Base-by-base conservation (phyloP, 2,329 filamentous ascomycete genomes). In the Alternaria sp. region DNA sequence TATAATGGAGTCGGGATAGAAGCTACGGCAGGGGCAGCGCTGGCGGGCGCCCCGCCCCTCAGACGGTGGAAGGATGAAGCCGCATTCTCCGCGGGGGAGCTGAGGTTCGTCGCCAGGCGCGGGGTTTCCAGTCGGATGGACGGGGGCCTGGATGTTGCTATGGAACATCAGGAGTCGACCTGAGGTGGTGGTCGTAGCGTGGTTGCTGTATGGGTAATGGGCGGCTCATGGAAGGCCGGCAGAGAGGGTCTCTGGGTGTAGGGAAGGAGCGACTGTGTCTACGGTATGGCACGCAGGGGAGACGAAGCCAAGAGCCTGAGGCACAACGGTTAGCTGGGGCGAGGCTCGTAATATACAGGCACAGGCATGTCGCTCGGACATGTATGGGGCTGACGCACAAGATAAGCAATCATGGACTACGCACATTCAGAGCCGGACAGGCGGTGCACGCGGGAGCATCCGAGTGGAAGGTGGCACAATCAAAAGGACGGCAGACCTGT, bases 11-110 rank as follows among this genome's bases (percentile, higher is more conserved):
- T 79, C 76, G 5, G 81, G 81, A 12, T 78, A 80, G 74, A 82
- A 84, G 68, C 77, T 79, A 54, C 82, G 81, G 62, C 82, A 84
- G n/a, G 77, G 67, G 68, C 82, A 84, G 61, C 79, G 79, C 69
- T 83, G 74, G 32, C 76, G 74, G 36, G 68, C 57, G 57, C 65
- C 67, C 47, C 63, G 71, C 44, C 52, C 46, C 13, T 74, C 74
- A 21, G 70, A 63, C 32, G 74, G 73, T 15, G 75, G 70, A 26
- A 76, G 59, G 32, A 80, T 72, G 63, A 78, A 80, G 63, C 72
- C 70, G 66, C 79, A 80, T 75, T 80, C 79, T 70, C 79, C 79
- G 12, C 78, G 77, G 17, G 79, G 79, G 23, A 80, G 71, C 57
- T 73, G 77, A 30, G 72, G 65, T 17, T 79, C 74, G 58, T 73